Conservation (phyloP, 2,329 filamentous ascomycete species). For the Aspergillus sp. region DNA sequence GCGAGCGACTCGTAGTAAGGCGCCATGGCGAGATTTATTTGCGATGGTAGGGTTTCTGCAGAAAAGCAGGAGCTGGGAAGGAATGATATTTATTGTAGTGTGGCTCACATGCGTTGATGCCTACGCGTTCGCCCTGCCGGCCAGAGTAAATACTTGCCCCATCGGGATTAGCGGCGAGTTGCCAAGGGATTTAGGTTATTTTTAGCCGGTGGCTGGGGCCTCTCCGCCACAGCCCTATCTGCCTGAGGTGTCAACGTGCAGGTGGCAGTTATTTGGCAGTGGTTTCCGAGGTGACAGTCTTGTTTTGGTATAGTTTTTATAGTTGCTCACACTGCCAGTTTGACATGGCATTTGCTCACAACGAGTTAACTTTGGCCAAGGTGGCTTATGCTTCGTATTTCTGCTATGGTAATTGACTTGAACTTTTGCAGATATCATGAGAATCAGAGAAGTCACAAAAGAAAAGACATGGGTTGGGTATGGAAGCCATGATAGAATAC, state of each 20-base stretch:
- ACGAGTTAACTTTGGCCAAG: no score
- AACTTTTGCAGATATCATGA: no score
- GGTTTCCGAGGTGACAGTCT: no score
- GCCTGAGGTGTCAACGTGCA: no score
- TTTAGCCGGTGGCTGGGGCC: slow-evolving; percentile 16
- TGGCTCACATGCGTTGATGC: slow-evolving; percentile 5
- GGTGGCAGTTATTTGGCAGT: neutral
- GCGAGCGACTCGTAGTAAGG: slow-evolving; percentile 25
- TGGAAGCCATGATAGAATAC: neutral
- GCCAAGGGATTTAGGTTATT: slow-evolving; percentile 14
- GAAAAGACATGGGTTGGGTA: neutral
- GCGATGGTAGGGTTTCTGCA: neutral
- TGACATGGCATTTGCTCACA: no score
- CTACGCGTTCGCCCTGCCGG: slow-evolving; percentile 17
- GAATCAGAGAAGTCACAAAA: neutral
- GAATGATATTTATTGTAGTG: neutral
- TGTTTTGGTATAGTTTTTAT: no score
- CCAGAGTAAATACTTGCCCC: slow-evolving; percentile 18
- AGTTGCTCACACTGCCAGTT: no score
- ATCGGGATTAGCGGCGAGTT: slow-evolving; percentile 17
- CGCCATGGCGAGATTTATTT: slow-evolving; percentile 23
- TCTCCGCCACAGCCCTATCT: neutral
- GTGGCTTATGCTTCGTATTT: no score
- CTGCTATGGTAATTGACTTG: no score
- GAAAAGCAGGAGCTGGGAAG: no score